Evolutionary conservation across 495 filamentous ascomycete genomes (phyloP), one percentile per base, ranked within the genome.

Genomic region (Aspergillus olivimuriae): DNA sequence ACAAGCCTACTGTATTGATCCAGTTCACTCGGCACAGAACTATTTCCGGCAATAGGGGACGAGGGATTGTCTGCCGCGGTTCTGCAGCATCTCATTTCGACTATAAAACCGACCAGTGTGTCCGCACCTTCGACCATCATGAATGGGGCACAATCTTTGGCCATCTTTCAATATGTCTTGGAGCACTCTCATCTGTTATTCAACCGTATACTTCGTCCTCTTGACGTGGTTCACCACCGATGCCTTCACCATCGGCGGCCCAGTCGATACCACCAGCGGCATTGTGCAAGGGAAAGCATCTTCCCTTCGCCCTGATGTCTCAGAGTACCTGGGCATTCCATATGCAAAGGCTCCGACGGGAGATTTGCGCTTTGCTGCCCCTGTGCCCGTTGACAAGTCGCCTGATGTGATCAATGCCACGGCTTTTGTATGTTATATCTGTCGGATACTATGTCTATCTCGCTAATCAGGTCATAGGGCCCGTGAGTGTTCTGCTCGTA

Each of bases 281-380:
- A 23, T 49, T 1, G 56, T 75, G 32, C 54, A 47, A 23, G 73
- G 73, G 4, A 72, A 75, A 41, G 28, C 57, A 19, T 66, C 73
- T n/a, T 40, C 47, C n/a, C 57, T 63, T 18, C 49, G 47, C 0
- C 47, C 56, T 11, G 52, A 59, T 26, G 70, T 75, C 8, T 55
- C 58, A 10, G 70, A 73, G 46, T 75, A 69, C 52, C 51, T 76
- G 15, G 70, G 71, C 7, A 69, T 75, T 41, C 62, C 56, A 7
- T 73, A 60, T 49, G 71, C 60, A 14, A 53, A 56, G 40, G 52
- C 58, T 16, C 58, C 63, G 1, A 43, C 48, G 11, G 61, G 52
- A 10, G 31, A 39, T 10, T 51, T 56, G 41, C 56, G 61, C 26
- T 62, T 63, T 26, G 48, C 46, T 36, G 50, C 58, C 10, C 63